A percentile compares a stretch with the other conserved stretches of the same genome.
Conservation (phyloP, 257 asterid species). For the Mitragyna speciosa region DNA sequence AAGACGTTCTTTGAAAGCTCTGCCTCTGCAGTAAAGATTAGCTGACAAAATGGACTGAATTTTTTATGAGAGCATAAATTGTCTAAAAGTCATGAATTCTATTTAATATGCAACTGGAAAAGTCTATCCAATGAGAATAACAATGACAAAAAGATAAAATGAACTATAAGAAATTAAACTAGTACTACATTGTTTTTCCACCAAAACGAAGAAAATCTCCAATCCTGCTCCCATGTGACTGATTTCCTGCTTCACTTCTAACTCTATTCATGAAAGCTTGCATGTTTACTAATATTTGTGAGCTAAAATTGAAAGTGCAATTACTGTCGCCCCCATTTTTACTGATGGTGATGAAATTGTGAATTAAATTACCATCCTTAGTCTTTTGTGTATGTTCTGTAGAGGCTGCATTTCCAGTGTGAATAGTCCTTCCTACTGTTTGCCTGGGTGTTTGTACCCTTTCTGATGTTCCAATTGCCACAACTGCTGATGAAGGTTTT, state of each 20-base stretch:
- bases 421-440: background rate
- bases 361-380: background rate
- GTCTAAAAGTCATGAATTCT: background rate
- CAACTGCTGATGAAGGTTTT: background rate
- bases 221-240: background rate
- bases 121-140: no score
- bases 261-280: constrained; percentile 9
- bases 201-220: background rate
- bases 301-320: background rate
- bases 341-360: background rate
- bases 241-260: background rate
- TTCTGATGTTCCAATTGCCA: background rate
- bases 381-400: background rate
- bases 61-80: background rate
- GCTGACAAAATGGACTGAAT: no score
- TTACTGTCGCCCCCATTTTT: background rate
- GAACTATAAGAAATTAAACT: no score
- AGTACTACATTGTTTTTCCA: no score
- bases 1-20: background rate
- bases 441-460: background rate
- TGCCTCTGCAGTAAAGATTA: no score
- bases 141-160: background rate
- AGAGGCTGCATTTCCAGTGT: background rate
- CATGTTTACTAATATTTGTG: background rate
- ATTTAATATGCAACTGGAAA: background rate